These are phyloP conservation scores for Fusarium sp. DNA, from an alignment of 2,329 filamentous ascomycete genomes.

Conservation along the genomic window DNA sequence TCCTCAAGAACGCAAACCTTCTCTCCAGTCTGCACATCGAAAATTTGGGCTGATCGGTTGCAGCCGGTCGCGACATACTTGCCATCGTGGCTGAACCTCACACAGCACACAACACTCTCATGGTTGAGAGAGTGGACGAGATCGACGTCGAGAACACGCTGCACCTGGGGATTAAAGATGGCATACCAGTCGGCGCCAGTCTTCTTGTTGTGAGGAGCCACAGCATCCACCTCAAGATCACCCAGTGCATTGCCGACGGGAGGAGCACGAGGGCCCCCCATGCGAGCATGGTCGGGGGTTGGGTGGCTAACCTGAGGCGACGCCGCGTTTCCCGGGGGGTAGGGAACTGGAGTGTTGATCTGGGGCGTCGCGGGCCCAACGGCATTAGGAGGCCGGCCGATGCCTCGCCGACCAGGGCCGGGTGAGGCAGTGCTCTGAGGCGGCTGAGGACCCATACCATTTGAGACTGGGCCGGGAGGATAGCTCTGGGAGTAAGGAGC, in stretches of 20 bases:
- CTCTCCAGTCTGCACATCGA: constrained; percentile 89
- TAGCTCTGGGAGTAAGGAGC: constrained; percentile 82
- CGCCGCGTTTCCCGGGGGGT: constrained; percentile 80
- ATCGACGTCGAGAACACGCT: constrained; percentile 92
- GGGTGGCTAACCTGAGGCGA: constrained; percentile 92
- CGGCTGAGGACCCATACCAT: constrained; percentile 85
- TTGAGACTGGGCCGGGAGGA: constrained; percentile 70
- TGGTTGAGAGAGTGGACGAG: constrained; percentile 93
- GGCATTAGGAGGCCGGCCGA: constrained; percentile 75
- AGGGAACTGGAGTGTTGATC: constrained; percentile 89
- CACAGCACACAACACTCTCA: constrained; percentile 98
- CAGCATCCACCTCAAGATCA: constrained; percentile 88
- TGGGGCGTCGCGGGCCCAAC: constrained; percentile 88
- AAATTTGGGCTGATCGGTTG: constrained; percentile 99
- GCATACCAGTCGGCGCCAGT: constrained; percentile 95
- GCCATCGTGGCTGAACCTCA: constrained; percentile 95
- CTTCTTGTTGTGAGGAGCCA: constrained; percentile 90
- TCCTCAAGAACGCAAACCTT: constrained; percentile 94
- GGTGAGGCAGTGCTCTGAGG: constrained; percentile 90
- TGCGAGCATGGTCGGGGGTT: constrained; percentile 76
- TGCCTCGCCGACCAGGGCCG: constrained; percentile 82
- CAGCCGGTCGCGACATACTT: constrained; percentile 97
- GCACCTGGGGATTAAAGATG: constrained; percentile 94
- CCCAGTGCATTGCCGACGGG: constrained; percentile 78
- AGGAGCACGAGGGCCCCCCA: constrained; percentile 65